Evolutionary conservation across 2,329 filamentous ascomycete genomes (phyloP).

Genomic region (Pseudogymnoascus pannorum): DNA sequence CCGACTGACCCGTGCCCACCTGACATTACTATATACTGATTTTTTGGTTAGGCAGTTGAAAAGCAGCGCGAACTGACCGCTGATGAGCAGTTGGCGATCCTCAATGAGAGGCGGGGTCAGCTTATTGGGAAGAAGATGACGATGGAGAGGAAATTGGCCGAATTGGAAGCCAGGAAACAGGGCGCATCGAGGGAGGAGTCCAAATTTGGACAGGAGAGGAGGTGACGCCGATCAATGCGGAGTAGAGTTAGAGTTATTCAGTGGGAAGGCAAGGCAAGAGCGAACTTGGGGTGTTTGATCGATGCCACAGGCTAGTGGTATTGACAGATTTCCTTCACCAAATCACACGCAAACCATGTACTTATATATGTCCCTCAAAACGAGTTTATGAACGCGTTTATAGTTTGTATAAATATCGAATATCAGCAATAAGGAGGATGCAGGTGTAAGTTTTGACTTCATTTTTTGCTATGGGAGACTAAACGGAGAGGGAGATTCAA

Average conservation of each 20-base stretch:
- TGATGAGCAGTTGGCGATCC: slow-evolving; percentile 46
- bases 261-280: background rate
- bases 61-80: slow-evolving; percentile 42
- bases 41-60: slow-evolving; percentile 33
- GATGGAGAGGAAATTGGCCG: slow-evolving; percentile 50
- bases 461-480: slow-evolving; percentile 9
- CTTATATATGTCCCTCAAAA: background rate
- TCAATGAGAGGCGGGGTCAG: slow-evolving; percentile 42
- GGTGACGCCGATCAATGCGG: slow-evolving; percentile 10
- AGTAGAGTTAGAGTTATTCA: background rate
- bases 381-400: background rate
- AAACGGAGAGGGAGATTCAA: background rate
- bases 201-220: slow-evolving; percentile 27
- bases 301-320: background rate
- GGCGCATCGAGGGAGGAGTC: slow-evolving; percentile 33
- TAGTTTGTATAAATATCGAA: background rate
- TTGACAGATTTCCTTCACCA: background rate
- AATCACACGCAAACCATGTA: background rate
- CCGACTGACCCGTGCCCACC: background rate
- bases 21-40: slow-evolving; percentile 6
- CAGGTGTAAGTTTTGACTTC: slow-evolving; percentile 4
- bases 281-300: background rate
- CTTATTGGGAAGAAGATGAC: slow-evolving; percentile 43
- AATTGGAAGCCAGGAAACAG: slow-evolving; percentile 36
- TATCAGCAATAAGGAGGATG: background rate